Conservation (phyloP, 2,329 filamentous ascomycete species). For the Aspergillus clavatus region DNA sequence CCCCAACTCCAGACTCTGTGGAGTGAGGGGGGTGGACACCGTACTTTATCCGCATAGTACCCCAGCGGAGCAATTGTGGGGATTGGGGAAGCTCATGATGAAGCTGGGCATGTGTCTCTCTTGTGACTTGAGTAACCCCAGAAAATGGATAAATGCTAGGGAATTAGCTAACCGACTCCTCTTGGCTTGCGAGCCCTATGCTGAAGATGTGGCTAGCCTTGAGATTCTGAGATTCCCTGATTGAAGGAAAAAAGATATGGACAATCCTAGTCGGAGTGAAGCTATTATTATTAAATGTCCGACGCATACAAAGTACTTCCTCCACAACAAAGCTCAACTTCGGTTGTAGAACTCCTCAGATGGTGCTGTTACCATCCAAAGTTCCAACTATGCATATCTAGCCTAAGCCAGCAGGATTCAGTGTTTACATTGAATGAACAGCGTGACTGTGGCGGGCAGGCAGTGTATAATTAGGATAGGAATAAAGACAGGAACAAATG, state of each 20-base stretch:
- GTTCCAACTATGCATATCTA: no score
- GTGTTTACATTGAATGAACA: no score
- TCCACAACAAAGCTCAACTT: no score
- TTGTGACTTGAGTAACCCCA: neutral
- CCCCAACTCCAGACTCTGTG: neutral
- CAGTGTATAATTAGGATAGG: no score
- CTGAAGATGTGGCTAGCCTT: neutral
- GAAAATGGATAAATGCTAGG: neutral
- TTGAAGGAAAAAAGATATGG: constrained; percentile 12
- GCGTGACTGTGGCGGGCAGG: no score
- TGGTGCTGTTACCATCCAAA: no score
- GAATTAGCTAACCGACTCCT: neutral
- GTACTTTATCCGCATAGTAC: neutral
- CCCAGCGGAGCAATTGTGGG: neutral
- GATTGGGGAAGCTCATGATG: neutral
- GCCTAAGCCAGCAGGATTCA: no score
- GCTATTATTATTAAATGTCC: no score
- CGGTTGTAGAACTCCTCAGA: no score
- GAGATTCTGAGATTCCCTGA: constrained; percentile 15
- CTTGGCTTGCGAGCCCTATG: neutral
- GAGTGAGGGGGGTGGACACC: neutral
- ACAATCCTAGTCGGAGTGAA: no score
- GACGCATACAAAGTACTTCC: no score
- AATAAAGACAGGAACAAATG: no score
- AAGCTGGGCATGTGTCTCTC: neutral